Base-by-base conservation (phyloP, 805 yeast genomes). In the Ascoidea tarda region DNA sequence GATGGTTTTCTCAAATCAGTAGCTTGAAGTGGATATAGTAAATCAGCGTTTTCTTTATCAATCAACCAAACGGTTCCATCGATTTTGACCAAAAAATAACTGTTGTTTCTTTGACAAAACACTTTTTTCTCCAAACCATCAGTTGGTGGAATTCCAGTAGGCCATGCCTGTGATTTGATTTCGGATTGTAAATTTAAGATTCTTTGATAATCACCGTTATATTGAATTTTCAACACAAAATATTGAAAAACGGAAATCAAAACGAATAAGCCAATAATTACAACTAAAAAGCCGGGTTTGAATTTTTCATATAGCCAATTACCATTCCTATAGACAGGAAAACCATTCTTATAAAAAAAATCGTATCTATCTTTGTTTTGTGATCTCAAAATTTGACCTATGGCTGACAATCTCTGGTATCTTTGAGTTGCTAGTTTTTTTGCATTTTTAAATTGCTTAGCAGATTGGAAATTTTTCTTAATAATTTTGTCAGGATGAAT, bases 401-500 rank as follows among this genome's bases (percentile, higher is more conserved):
- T 85, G 32, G 81, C 66, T 42, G 93, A 85, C 45, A 93, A 74
- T 33, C 91, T 71, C 60, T 91, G 87, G 63, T 82, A 93, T 46
- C 87, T 73, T 58, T 81, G 85, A 56, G 77, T 81, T 5, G 84
- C 85, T 28, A 66, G 63, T 57, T 78, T 77, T 54, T 68, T 71
- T 48, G 63, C 50, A 38, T 55, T 55, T 33, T 57, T 52, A 52
- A 56, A 61, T 53, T 56, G 50, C 51, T 54, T 62, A n/a, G 65
- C 64, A 56, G 66, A 63, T 12, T 51, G 53, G 47, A 69, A 73
- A 52, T 71, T 72, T 53, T 63, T 65, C 48, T 68, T 68, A 50
- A 66, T 68, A 33, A 68, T 66, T 65, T 91, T 89, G 67, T 91
- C 99, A 0, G 99, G 99, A 63, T 91, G 99, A 59, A 84, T 72